Evolutionary conservation across 345 rosid genomes (phyloP).

Genomic region (Excoecaria cochinchinensis): DNA sequence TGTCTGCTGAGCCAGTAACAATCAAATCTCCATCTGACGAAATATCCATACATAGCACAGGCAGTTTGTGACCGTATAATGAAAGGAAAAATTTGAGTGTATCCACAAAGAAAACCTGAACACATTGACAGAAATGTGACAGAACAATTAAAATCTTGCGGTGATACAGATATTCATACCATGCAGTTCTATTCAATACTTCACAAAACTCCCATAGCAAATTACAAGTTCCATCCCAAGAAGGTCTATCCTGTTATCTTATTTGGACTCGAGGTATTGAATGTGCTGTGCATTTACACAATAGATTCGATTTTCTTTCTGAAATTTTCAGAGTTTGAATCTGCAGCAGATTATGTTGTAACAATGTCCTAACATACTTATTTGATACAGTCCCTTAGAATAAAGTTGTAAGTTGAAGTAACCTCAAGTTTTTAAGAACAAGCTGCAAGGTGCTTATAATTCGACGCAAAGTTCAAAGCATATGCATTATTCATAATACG

Average conservation of each 20-base stretch:
- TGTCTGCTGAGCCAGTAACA: slow-evolving; percentile 95
- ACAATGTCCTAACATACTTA: background rate
- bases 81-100: slow-evolving; percentile 82
- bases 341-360: background rate
- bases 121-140: slow-evolving; percentile 3
- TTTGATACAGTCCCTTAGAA: background rate
- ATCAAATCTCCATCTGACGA: slow-evolving; percentile 95
- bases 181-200: background rate
- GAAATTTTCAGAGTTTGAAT: background rate
- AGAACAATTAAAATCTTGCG: slow-evolving; percentile 8
- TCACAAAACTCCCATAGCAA: background rate
- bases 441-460: background rate
- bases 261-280: background rate
- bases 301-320: background rate
- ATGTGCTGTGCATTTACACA: background rate
- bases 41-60: slow-evolving; percentile 90
- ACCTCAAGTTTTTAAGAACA: background rate
- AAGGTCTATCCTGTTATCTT: background rate
- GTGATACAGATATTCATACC: background rate
- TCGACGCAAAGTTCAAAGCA: background rate
- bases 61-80: slow-evolving; percentile 88
- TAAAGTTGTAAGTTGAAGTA: background rate
- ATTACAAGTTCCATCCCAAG: background rate
- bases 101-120: slow-evolving; percentile 92
- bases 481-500: background rate